Percentiles rank a stretch among this genome's conserved stretches.
Evolutionary conservation across 257 asterid genomes (phyloP).

Genomic region (Prunella vulgaris): DNA sequence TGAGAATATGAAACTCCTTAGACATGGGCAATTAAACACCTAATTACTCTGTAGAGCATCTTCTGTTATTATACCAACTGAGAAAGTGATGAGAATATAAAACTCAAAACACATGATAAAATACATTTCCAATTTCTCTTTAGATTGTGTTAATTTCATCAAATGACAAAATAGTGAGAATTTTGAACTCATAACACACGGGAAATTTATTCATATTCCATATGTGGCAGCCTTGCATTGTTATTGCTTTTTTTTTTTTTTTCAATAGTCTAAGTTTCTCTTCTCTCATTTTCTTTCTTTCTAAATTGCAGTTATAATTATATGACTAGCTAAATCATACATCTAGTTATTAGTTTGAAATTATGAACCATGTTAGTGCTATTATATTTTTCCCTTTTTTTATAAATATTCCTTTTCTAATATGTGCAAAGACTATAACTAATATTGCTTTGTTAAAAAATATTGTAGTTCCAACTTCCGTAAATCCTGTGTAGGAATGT

Average conservation of each 20-base stretch:
- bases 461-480: neutral
- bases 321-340: neutral
- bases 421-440: too few species aligned
- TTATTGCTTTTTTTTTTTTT: neutral
- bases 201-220: neutral
- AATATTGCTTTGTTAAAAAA: too few species aligned
- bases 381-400: neutral
- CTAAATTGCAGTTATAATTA: neutral
- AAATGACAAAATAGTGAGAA: neutral
- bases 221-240: neutral
- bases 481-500: neutral
- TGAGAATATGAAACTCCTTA: neutral
- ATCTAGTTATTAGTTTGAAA: neutral
- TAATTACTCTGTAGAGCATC: neutral
- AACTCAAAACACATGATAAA: neutral
- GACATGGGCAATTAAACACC: neutral
- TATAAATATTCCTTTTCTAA: too few species aligned
- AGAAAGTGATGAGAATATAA: neutral
- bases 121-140: neutral
- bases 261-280: too few species aligned
- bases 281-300: too few species aligned
- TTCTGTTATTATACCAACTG: neutral
- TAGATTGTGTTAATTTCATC: neutral
- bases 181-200: neutral
- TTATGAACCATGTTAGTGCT: neutral